These are phyloP conservation scores for Alternaria angustiovoidea DNA, from an alignment of 2,329 filamentous ascomycete genomes.

Conservation along the genomic window DNA sequence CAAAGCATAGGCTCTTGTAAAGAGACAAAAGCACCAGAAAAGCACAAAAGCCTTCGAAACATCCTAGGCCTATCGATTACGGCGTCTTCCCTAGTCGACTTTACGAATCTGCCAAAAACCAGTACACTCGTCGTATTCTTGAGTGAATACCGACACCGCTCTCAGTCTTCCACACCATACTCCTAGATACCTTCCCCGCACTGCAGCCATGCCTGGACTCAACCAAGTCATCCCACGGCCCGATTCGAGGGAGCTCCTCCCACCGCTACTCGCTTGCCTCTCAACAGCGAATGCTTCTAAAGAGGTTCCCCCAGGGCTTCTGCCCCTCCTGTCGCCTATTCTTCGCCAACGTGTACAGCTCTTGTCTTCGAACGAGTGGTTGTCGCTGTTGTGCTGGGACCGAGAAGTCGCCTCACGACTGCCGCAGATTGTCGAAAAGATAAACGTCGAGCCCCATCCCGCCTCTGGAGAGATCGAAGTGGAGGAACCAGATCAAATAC, in stretches of 20 bases:
- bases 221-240: conserved; percentile 62
- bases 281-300: conserved; percentile 67
- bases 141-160: background rate
- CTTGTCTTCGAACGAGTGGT: conserved; percentile 73
- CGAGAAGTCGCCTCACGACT: conserved; percentile 65
- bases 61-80: background rate
- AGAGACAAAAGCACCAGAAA: conserved; percentile 5
- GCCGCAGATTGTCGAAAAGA: conserved; percentile 66
- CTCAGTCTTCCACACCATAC: background rate
- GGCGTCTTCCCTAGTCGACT: background rate
- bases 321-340: conserved; percentile 69
- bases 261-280: conserved; percentile 69
- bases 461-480: conserved; percentile 81
- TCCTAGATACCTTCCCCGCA: background rate
- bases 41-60: conserved; percentile 1
- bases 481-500: conserved; percentile 68
- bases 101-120: background rate
- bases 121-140: background rate
- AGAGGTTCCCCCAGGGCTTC: conserved; percentile 66
- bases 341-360: conserved; percentile 70
- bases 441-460: conserved; percentile 79
- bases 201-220: conserved; percentile 54
- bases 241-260: conserved; percentile 64
- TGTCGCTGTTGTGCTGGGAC: conserved; percentile 76
- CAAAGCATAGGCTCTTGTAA: background rate